Conservation (phyloP, 345 rosid species). For the Brassica juncea region DNA sequence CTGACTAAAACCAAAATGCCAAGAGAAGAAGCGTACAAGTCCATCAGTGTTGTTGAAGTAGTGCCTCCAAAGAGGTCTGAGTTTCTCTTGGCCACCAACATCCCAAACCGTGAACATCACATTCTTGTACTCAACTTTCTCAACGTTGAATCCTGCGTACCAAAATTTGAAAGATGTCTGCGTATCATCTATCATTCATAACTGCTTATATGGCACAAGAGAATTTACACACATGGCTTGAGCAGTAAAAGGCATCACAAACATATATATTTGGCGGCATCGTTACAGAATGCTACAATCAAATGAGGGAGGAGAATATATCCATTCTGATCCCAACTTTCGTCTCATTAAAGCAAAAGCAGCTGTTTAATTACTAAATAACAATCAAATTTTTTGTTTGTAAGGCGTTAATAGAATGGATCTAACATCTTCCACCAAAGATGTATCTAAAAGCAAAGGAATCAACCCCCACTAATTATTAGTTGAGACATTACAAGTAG, state of each 20-base stretch:
- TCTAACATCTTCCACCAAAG: neutral
- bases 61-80: slow-evolving; percentile 99
- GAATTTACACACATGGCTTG: neutral
- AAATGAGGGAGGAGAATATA: neutral
- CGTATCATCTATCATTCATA: slow-evolving; percentile 1
- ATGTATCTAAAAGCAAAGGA: neutral
- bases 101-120: slow-evolving; percentile 99
- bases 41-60: slow-evolving; percentile 99
- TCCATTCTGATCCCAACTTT: neutral
- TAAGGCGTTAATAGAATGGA: neutral
- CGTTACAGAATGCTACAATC: neutral
- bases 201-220: neutral
- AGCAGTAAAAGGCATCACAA: slow-evolving; percentile 6
- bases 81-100: slow-evolving; percentile 98
- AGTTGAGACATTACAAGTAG: too few species aligned
- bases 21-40: slow-evolving; percentile 52
- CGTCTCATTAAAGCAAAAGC: neutral
- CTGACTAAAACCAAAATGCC: neutral
- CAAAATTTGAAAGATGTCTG: slow-evolving; percentile 3
- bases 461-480: too few species aligned
- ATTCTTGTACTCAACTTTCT: slow-evolving; percentile 99
- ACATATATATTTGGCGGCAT: neutral
- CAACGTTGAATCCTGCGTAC: slow-evolving; percentile 87
- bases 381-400: neutral
- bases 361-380: neutral